Evolutionary conservation across 495 filamentous ascomycete genomes (phyloP).

Genomic region (Glarea lozoyensis): DNA sequence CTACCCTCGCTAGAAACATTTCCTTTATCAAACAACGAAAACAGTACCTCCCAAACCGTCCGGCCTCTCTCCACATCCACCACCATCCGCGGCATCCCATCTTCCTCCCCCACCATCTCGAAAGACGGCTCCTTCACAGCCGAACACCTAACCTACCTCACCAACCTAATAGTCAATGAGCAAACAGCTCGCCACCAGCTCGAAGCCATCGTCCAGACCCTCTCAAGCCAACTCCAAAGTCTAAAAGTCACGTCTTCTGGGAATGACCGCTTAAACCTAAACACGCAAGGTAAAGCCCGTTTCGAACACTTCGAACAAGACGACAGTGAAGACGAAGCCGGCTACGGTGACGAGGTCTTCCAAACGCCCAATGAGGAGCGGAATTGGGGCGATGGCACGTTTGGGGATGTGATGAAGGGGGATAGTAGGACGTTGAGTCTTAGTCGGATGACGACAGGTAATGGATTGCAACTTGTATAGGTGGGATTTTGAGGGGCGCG

Average conservation of each 20-base stretch:
- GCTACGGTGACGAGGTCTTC: conserved; percentile 27
- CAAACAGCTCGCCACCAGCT: conserved; percentile 38
- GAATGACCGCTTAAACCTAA: neutral
- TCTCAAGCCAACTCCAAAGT: conserved; percentile 31
- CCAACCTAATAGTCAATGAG: conserved; percentile 38
- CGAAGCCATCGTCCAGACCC: conserved; percentile 39
- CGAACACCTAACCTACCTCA: conserved; percentile 29
- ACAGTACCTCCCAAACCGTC: conserved; percentile 21
- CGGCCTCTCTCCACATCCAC: conserved; percentile 22
- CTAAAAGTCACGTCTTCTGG: conserved; percentile 1
- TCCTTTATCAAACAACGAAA: conserved; percentile 32
- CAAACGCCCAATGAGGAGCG: conserved; percentile 34
- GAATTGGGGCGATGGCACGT: conserved; percentile 30
- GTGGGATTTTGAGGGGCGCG: neutral
- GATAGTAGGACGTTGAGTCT: conserved; percentile 39
- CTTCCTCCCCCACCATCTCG: conserved; percentile 30
- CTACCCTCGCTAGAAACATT: conserved; percentile 7
- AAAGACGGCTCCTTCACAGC: conserved; percentile 22
- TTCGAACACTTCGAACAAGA: conserved; percentile 17
- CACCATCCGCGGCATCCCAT: conserved; percentile 16
- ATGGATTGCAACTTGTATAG: conserved; percentile 5
- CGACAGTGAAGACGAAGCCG: conserved; percentile 13
- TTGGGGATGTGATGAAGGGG: conserved; percentile 34
- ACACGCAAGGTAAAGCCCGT: neutral
- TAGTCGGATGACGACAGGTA: conserved; percentile 36